phyloP scores from a whole-genome alignment of 1,139 yeast species.

The Suhomyces kunorum region DNA sequence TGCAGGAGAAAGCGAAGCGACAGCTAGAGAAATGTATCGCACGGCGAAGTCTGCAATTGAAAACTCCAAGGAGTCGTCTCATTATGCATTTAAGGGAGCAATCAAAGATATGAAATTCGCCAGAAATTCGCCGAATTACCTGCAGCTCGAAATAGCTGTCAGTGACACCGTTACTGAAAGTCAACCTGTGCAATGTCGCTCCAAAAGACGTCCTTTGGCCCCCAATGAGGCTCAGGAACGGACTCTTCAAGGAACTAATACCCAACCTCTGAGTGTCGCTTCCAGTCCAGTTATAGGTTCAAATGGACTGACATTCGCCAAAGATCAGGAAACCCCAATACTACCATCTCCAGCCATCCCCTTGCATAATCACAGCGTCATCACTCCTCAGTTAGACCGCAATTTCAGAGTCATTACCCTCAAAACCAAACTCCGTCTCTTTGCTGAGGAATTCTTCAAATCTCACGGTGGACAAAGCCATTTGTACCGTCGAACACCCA shows the following conservation, averaged over 20 bases:
- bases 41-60: conserved; percentile 42
- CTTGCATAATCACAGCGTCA: conserved; percentile 1
- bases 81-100: conserved; percentile 38
- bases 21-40: conserved; percentile 28
- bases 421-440: conserved; percentile 42
- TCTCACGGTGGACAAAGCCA: conserved; percentile 35
- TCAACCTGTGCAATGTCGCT: conserved; percentile 40
- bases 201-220: conserved; percentile 36
- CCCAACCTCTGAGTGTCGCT: not conserved
- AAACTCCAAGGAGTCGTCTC: conserved; percentile 31
- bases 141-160: conserved; percentile 38
- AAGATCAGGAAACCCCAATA: not conserved
- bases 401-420: conserved; percentile 42
- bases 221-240: conserved; percentile 41
- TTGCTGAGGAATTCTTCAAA: conserved; percentile 34
- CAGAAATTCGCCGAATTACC: conserved; percentile 18
- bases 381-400: conserved; percentile 31
- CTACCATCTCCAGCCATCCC: not conserved
- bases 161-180: conserved; percentile 41
- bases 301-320: not conserved
- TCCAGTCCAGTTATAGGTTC: not conserved
- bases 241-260: conserved; percentile 7
- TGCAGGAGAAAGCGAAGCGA: conserved; percentile 14
- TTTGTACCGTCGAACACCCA: conserved; percentile 28
- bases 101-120: conserved; percentile 18